These are phyloP conservation scores for Rusavskia elegans DNA, from an alignment of 495 filamentous ascomycete genomes.

Conservation along the genomic window DNA sequence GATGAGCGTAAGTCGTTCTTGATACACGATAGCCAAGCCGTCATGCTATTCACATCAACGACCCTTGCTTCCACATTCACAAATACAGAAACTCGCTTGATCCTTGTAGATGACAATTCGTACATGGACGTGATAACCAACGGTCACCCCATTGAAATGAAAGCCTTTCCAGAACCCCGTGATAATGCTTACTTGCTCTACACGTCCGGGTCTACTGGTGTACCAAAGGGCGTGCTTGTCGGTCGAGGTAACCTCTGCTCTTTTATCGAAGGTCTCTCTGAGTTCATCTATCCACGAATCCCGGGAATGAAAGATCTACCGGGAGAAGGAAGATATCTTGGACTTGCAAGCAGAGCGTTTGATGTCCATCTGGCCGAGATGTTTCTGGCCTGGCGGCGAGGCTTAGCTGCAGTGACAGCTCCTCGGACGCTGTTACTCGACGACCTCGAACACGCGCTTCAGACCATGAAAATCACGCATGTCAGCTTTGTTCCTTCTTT, in stretches of 20 bases:
- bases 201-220: conserved; percentile 31
- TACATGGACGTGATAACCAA: too few relatives aligned
- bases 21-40: conserved; percentile 21
- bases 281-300: conserved; percentile 14
- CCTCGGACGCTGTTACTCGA: conserved; percentile 19
- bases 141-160: neutral
- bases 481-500: conserved; percentile 26
- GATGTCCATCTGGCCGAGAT: conserved; percentile 23
- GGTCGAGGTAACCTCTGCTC: conserved; percentile 28
- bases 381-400: conserved; percentile 24
- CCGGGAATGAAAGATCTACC: conserved; percentile 13
- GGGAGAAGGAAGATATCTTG: conserved; percentile 21
- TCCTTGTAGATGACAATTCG: conserved; percentile 18
- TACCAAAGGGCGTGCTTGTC: conserved; percentile 29
- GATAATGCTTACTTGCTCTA: conserved; percentile 24
- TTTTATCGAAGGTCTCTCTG: conserved; percentile 25
- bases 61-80: too few relatives aligned
- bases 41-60: conserved; percentile 18
- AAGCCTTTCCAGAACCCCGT: neutral
- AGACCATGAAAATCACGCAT: conserved; percentile 61
- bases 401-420: conserved; percentile 21
- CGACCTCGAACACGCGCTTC: conserved; percentile 35
- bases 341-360: conserved; percentile 21
- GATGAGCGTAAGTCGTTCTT: conserved; percentile 29
- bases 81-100: neutral